A percentile compares a stretch with the other conserved stretches of the same genome.
Evolutionary conservation across 768 basidiomycete genomes (phyloP).

Genomic region (Terana coerulea): DNA sequence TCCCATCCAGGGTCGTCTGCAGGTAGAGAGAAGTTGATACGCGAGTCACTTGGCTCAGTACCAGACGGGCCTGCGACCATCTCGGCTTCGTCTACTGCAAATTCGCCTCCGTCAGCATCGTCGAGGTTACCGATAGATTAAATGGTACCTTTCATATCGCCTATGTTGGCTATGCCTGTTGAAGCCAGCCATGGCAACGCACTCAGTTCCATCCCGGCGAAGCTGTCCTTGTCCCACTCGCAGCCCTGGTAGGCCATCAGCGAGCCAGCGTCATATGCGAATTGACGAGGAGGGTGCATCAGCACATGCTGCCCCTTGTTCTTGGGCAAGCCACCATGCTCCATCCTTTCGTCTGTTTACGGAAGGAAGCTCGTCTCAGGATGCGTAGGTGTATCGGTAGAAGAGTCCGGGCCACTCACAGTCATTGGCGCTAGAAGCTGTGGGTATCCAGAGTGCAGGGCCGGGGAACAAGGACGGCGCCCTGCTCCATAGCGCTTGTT

Average conservation of each 20-base stretch:
- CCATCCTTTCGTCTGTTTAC: no score
- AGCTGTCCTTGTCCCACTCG: conserved; percentile 14
- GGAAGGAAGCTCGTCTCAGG: no score
- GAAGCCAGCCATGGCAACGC: conserved; percentile 19
- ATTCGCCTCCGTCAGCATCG: not conserved
- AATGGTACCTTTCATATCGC: no score
- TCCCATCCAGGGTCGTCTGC: not conserved
- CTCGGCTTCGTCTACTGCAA: not conserved
- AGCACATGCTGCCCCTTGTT: not conserved
- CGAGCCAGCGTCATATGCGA: conserved; percentile 8
- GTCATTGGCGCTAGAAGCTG: not conserved
- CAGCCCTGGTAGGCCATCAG: conserved; percentile 7
- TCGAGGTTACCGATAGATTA: no score
- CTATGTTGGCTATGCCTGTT: no score
- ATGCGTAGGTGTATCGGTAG: not conserved
- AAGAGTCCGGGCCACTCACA: not conserved
- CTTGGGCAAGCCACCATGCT: not conserved
- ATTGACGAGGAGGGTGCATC: conserved; percentile 16
- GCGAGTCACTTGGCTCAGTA: not conserved
- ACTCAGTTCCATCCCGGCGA: conserved; percentile 19
- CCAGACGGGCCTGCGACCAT: not conserved
- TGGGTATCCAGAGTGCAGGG: not conserved
- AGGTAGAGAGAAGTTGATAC: not conserved
- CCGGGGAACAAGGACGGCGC: not conserved
- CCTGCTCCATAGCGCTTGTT: not conserved